Conservation (phyloP, 345 rosid species). For the Bruguiera sexangula region DNA sequence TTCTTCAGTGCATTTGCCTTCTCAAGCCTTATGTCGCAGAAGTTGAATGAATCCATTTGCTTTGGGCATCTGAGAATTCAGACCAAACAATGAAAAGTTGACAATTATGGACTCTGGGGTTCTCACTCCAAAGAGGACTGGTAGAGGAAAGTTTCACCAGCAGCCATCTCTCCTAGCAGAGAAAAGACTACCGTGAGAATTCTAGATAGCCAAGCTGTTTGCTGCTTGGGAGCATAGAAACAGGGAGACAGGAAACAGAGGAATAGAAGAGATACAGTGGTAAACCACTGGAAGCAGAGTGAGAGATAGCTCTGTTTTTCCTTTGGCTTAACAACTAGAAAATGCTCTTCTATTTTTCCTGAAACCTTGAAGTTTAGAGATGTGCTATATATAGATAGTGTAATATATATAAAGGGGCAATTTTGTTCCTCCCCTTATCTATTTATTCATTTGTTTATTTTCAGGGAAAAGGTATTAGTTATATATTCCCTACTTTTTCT, state of each 20-base stretch:
- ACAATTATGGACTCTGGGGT: neutral
- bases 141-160: conserved; percentile 19
- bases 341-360: conserved; percentile 11
- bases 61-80: neutral
- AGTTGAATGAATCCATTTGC: conserved; percentile 57
- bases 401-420: conserved; percentile 1
- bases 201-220: conserved; percentile 5
- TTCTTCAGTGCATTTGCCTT: conserved; percentile 52
- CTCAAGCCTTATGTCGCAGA: conserved; percentile 45
- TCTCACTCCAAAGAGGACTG: conserved; percentile 38
- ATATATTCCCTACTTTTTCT: conserved; percentile 18
- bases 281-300: conserved; percentile 32
- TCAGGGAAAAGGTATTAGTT: neutral
- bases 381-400: conserved; percentile 39
- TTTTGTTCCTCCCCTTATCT: neutral
- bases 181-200: conserved; percentile 21
- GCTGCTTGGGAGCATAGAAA: conserved; percentile 14
- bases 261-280: neutral
- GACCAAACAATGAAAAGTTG: neutral
- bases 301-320: conserved; percentile 15
- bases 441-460: neutral
- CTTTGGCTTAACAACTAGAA: neutral
- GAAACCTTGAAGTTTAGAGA: conserved; percentile 15
- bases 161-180: conserved; percentile 28
- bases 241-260: conserved; percentile 1